Conservation (phyloP, 441 rosid genomes). For the Gossypium lobatum region DNA sequence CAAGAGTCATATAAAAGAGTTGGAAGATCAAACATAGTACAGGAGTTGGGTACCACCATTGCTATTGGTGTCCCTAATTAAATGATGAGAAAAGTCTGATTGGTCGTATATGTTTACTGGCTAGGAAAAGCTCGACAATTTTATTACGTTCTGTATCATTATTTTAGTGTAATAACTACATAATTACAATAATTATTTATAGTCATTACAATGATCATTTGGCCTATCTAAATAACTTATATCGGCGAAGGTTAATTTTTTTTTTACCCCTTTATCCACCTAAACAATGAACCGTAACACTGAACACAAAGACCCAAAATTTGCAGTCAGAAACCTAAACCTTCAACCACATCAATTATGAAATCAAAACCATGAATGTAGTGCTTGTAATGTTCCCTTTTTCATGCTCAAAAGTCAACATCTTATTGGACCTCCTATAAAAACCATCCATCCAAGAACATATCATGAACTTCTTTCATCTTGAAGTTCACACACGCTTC, state of each 20-base stretch:
- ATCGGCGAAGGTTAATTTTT: no score
- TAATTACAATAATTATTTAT: neutral
- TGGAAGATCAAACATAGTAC: constrained; percentile 5
- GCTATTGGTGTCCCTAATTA: neutral
- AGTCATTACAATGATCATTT: neutral
- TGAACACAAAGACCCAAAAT: neutral
- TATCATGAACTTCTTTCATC: constrained; percentile 11
- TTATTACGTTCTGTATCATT: neutral
- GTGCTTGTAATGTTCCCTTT: neutral
- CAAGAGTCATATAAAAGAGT: neutral
- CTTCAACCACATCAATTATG: neutral
- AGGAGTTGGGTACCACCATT: constrained; percentile 5
- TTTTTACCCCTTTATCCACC: neutral
- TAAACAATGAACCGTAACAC: neutral
- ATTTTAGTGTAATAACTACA: neutral
- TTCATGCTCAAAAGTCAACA: neutral
- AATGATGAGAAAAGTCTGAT: neutral
- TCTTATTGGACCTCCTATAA: neutral
- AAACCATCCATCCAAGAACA: neutral
- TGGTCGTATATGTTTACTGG: neutral
- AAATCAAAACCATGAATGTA: neutral
- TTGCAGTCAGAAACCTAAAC: neutral
- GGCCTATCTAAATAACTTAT: neutral
- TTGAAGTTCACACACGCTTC: constrained; percentile 14
- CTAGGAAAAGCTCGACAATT: neutral